phyloP scores from a whole-genome alignment of 164 flowering plant genomes.

The Amborella trichopoda region DNA sequence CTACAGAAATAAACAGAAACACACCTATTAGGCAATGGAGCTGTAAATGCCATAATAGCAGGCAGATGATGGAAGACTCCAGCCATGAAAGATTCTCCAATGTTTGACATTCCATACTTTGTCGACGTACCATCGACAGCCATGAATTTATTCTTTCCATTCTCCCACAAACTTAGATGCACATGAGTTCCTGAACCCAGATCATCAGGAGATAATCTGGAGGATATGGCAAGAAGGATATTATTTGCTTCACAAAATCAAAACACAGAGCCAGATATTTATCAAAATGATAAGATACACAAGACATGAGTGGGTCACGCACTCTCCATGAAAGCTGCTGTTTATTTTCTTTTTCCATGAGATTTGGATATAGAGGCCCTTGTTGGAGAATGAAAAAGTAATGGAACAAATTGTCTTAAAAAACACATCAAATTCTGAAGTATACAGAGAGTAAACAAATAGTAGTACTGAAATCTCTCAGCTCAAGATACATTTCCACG shows the following conservation, averaged over 20 bases:
- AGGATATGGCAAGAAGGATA: slow-evolving; percentile 1
- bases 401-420: no score
- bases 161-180: slow-evolving; percentile 72
- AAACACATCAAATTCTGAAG: no score
- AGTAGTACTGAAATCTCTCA: no score
- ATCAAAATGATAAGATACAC: no score
- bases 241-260: no score
- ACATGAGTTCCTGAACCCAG: slow-evolving; percentile 96
- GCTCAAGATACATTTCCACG: no score
- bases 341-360: not conserved
- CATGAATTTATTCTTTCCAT: slow-evolving; percentile 80
- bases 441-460: no score
- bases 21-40: slow-evolving; percentile 93
- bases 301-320: not conserved
- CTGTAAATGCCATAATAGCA: slow-evolving; percentile 76
- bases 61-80: slow-evolving; percentile 88
- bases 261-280: no score
- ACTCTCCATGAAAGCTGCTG: not conserved
- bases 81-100: slow-evolving; percentile 90
- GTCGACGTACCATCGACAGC: slow-evolving; percentile 36
- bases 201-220: slow-evolving; percentile 58
- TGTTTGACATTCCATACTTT: slow-evolving; percentile 57
- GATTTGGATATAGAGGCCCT: no score
- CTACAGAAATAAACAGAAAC: no score
- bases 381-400: no score